Evolutionary conservation across 331 rosid genomes (phyloP).

Genomic region (Arachis monticola): DNA sequence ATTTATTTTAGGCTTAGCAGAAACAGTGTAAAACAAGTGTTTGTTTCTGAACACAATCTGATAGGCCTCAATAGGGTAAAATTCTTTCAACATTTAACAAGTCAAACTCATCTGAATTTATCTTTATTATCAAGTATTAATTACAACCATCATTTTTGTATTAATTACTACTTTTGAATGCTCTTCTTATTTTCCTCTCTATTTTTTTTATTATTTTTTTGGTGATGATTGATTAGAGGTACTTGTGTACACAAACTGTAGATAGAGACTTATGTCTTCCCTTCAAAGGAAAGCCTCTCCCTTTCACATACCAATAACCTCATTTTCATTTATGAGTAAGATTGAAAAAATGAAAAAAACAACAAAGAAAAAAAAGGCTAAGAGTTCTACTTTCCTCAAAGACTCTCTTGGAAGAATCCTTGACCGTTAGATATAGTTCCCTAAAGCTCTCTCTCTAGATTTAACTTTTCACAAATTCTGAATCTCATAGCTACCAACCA

Average conservation of each 20-base stretch:
- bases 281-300: conserved; percentile 69
- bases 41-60: conserved; percentile 7
- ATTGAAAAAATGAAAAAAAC: background rate
- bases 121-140: too few relatives aligned
- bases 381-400: conserved; percentile 44
- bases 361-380: conserved; percentile 45
- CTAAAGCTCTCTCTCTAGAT: conserved; percentile 2
- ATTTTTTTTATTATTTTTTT: background rate
- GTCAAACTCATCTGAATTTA: conserved; percentile 44
- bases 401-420: conserved; percentile 34
- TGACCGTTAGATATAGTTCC: conserved; percentile 41
- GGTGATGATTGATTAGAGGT: conserved; percentile 52
- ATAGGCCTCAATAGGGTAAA: conserved; percentile 5
- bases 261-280: conserved; percentile 73
- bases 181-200: background rate
- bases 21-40: conserved; percentile 16
- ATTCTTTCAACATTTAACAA: conserved; percentile 36
- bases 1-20: conserved; percentile 23
- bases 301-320: conserved; percentile 37
- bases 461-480: conserved; percentile 16
- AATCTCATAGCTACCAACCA: background rate
- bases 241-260: conserved; percentile 47
- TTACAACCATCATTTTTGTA: too few relatives aligned
- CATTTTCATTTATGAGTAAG: conserved; percentile 35
- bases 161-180: background rate